Conservation (phyloP, 1,284 basidiomycete species). For the Pseudozyma tsukubaensis region DNA sequence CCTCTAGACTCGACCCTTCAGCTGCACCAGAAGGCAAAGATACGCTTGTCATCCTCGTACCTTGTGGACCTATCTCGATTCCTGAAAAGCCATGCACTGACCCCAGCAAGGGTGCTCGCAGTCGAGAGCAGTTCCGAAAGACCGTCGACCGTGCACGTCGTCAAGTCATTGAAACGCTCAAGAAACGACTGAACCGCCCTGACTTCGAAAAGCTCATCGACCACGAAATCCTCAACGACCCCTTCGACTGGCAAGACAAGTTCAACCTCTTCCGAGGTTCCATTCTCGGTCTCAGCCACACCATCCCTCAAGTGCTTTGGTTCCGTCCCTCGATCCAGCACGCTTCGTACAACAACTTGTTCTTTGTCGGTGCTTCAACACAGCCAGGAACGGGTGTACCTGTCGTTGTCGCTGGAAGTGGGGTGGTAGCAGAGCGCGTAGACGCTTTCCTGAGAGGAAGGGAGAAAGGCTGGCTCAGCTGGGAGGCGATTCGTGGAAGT, state of each 20-base stretch:
- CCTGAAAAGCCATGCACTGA: constrained; percentile 43
- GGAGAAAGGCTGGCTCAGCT: constrained; percentile 38
- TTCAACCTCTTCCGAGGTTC: constrained; percentile 70
- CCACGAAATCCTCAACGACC: constrained; percentile 64
- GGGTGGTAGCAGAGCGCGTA: constrained; percentile 53
- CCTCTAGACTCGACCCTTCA: constrained; percentile 69
- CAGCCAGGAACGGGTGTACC: constrained; percentile 69
- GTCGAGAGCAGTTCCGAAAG: constrained; percentile 39
- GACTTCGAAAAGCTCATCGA: constrained; percentile 57
- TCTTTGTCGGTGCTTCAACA: constrained; percentile 70
- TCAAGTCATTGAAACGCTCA: constrained; percentile 58
- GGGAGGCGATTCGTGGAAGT: constrained; percentile 42
- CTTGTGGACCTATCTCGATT: constrained; percentile 68
- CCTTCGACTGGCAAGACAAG: constrained; percentile 69
- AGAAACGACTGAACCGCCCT: constrained; percentile 48
- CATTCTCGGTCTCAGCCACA: constrained; percentile 69
- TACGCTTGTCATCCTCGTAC: constrained; percentile 69
- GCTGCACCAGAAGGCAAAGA: constrained; percentile 70
- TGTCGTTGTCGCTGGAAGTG: constrained; percentile 61
- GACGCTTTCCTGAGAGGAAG: constrained; percentile 36
- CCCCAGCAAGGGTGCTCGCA: constrained; percentile 44
- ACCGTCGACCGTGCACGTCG: constrained; percentile 45
- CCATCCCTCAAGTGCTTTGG: constrained; percentile 67
- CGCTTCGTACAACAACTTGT: constrained; percentile 59
- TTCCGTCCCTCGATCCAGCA: constrained; percentile 67